These are phyloP conservation scores for Bipolaris gigantea DNA, from an alignment of 2,329 filamentous ascomycete genomes.

Conservation along the genomic window DNA sequence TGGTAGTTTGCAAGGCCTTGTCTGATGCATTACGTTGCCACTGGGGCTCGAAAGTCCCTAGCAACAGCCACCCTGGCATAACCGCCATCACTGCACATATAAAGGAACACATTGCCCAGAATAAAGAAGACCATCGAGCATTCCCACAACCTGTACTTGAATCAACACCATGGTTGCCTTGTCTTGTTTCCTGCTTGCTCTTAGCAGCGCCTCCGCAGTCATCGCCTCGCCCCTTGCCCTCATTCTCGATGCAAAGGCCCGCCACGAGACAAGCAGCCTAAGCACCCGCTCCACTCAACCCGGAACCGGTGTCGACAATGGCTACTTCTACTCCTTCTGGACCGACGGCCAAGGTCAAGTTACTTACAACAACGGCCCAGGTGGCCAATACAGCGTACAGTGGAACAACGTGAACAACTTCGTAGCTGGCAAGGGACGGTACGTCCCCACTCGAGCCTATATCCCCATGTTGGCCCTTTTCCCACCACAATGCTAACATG, in stretches of 20 bases:
- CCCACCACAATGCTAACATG: no score
- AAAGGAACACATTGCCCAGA: conserved; percentile 10
- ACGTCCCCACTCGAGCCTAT: no score
- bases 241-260: conserved; percentile 19
- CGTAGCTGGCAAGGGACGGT: conserved; percentile 61
- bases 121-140: conserved; percentile 13
- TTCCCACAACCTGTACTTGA: not conserved
- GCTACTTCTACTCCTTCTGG: conserved; percentile 56
- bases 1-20: conserved; percentile 17
- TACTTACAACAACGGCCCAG: conserved; percentile 57
- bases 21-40: conserved; percentile 12
- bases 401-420: conserved; percentile 59
- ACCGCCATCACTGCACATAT: conserved; percentile 19
- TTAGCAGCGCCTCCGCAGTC: conserved; percentile 30
- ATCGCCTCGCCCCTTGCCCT: conserved; percentile 35
- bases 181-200: conserved; percentile 33
- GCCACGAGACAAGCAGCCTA: conserved; percentile 16
- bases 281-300: conserved; percentile 23
- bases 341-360: conserved; percentile 55
- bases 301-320: conserved; percentile 35
- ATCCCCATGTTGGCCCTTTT: no score
- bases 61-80: conserved; percentile 3
- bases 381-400: conserved; percentile 49
- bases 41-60: not conserved
- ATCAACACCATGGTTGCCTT: conserved; percentile 33